Evolutionary conservation across 2,329 filamentous ascomycete genomes (phyloP), one percentile per base, ranked within the genome.

Genomic region (Trichoderma sp.): DNA sequence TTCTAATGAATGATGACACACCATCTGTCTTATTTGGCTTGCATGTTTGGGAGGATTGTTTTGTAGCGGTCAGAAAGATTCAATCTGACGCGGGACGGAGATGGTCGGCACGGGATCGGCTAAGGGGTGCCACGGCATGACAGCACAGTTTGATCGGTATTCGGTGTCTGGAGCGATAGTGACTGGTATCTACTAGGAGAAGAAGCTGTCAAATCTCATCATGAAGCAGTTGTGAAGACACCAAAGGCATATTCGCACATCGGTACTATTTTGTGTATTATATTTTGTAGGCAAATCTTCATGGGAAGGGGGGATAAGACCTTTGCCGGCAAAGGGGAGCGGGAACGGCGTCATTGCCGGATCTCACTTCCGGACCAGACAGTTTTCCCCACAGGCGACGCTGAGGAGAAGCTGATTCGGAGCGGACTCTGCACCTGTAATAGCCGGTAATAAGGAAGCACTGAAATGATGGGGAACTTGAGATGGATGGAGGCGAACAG

Each of bases 31-130:
- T 30, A 15, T 19, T 24, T 51, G 57, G 10, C 24, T 39, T 62
- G 41, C 34, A 39, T 24, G n/a, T 7, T 26, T 54, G 26, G n/a
- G 2, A 39, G 34, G 21, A 24, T 2, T 30, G 34, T 1, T 30
- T 30, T 45, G 39, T 6, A 54, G 41, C 26, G 24, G 48, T 41
- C 34, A 39, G 44, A 21, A 7, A 45, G 39, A 34, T 44, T 30
- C 7, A 17, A 62, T 34, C 24, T 14, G 48, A 62, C 14, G 21
- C 26, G 50, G 26, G 26, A 39, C n/a, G 59, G 26, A 39, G 39
- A 43, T 48, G 12, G 41, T 55, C 59, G 59, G 59, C 52, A 63
- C 15, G 39, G 50, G 19, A 34, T 63, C 59, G 59, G 59, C 28
- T 47, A 55, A 54, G 41, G 59, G 59, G 15, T 28, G 47, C 14